Evolutionary conservation across 345 rosid species (phyloP).

Genomic region (Pistacia vera): DNA sequence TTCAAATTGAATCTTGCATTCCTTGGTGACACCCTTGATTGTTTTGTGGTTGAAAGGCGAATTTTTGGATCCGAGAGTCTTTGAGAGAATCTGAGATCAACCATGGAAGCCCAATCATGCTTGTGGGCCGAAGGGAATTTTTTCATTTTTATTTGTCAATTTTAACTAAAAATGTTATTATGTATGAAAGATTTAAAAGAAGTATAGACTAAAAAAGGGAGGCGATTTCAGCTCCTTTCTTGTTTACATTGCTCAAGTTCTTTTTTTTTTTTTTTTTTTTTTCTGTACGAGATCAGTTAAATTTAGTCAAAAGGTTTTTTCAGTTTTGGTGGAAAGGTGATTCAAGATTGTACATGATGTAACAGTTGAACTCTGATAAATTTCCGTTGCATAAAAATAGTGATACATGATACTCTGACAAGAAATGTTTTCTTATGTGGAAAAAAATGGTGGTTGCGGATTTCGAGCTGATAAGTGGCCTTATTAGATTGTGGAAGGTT

Average conservation of each 20-base stretch:
- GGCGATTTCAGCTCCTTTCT: neutral
- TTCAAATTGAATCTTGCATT: neutral
- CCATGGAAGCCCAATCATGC: conserved; percentile 86
- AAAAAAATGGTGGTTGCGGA: neutral
- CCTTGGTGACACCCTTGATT: neutral
- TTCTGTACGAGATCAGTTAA: neutral
- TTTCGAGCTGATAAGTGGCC: conserved; percentile 45
- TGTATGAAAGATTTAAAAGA: no score
- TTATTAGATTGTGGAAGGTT: conserved; percentile 66
- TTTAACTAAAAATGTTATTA: no score
- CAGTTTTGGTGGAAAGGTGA: neutral
- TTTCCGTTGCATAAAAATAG: no score
- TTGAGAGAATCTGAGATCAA: conserved; percentile 59
- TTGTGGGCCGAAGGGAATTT: conserved; percentile 63
- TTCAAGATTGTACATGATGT: neutral
- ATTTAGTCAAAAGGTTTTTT: neutral
- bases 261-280: no score
- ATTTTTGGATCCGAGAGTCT: conserved; percentile 62
- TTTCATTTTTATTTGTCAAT: no score
- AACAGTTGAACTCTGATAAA: no score
- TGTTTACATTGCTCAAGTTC: neutral
- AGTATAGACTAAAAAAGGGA: neutral
- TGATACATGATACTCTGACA: neutral
- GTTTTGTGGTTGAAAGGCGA: conserved; percentile 48
- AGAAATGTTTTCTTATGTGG: neutral